Conservation (phyloP, 208 protist genomes). For the Trypanosoma lewisi region DNA sequence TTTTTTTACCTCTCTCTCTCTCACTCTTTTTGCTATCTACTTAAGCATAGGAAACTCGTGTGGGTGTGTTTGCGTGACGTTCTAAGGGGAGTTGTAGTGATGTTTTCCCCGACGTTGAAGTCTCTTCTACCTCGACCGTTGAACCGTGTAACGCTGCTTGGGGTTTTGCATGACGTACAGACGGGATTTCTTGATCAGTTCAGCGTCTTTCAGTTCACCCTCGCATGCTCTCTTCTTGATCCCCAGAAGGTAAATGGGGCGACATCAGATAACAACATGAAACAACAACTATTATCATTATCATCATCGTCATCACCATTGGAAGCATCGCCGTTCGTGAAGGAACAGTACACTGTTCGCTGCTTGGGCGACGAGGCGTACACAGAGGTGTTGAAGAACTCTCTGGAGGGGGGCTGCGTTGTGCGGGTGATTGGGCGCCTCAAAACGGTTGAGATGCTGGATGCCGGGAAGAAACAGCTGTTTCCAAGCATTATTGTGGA, state of each 20-base stretch:
- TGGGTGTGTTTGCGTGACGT: not conserved
- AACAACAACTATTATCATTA: too few species aligned
- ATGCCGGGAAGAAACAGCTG: slow-evolving; percentile 17
- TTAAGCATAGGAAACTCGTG: not conserved
- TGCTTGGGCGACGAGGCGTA: slow-evolving; percentile 32
- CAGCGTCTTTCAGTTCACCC: slow-evolving; percentile 40
- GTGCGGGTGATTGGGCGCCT: slow-evolving; percentile 27
- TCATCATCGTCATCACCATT: not conserved
- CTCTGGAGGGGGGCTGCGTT: slow-evolving; percentile 28
- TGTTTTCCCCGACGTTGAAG: slow-evolving; percentile 16
- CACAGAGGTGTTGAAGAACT: slow-evolving; percentile 21
- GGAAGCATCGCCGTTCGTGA: slow-evolving; percentile 1
- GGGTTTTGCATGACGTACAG: slow-evolving; percentile 40
- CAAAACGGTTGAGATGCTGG: slow-evolving; percentile 18
- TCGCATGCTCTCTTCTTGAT: slow-evolving; percentile 24
- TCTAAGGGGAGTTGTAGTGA: not conserved
- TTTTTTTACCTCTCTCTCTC: not conserved
- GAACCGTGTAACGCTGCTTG: slow-evolving; percentile 34
- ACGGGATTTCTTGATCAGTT: slow-evolving; percentile 24
- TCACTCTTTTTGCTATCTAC: not conserved
- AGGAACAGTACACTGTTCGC: slow-evolving; percentile 39
- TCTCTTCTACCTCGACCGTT: slow-evolving; percentile 12
- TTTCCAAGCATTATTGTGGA: slow-evolving; percentile 30
- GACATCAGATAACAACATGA: not conserved
- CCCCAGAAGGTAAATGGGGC: not conserved